Evolutionary conservation across 805 yeast species (phyloP).

Genomic region (Groenewaldozyma tartarivorans): DNA sequence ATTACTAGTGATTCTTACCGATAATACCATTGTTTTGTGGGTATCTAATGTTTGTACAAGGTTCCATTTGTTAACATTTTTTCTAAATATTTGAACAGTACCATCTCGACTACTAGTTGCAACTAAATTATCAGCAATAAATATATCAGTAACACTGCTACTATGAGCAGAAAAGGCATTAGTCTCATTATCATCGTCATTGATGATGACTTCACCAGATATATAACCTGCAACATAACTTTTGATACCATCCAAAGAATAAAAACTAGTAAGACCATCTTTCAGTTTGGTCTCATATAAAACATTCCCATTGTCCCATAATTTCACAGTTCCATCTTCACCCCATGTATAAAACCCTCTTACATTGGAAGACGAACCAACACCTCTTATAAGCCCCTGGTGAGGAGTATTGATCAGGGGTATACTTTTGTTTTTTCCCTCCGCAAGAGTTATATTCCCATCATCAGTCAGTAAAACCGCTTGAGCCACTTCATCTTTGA

Average conservation of each 20-base stretch:
- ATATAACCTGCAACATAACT: neutral
- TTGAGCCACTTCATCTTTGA: neutral
- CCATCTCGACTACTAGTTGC: conserved; percentile 42
- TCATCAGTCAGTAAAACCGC: neutral
- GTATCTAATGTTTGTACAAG: conserved; percentile 50
- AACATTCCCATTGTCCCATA: neutral
- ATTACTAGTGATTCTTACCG: conserved; percentile 24
- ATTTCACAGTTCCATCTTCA: neutral
- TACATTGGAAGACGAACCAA: neutral
- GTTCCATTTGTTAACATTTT: conserved; percentile 32
- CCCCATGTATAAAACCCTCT: neutral
- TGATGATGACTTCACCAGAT: neutral
- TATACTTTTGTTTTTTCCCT: neutral
- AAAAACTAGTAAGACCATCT: neutral
- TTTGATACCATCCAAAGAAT: neutral
- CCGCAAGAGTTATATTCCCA: neutral
- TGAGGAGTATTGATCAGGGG: neutral
- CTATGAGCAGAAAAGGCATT: conserved; percentile 15
- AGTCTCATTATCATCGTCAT: neutral
- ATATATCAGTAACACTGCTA: conserved; percentile 15
- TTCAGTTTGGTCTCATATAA: neutral
- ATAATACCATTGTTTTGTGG: conserved; percentile 45
- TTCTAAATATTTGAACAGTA: conserved; percentile 47
- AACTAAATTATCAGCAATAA: conserved; percentile 8
- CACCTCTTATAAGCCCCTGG: neutral